Conservation (phyloP, 345 rosid species). For the Bruguiera gymnorhiza region DNA sequence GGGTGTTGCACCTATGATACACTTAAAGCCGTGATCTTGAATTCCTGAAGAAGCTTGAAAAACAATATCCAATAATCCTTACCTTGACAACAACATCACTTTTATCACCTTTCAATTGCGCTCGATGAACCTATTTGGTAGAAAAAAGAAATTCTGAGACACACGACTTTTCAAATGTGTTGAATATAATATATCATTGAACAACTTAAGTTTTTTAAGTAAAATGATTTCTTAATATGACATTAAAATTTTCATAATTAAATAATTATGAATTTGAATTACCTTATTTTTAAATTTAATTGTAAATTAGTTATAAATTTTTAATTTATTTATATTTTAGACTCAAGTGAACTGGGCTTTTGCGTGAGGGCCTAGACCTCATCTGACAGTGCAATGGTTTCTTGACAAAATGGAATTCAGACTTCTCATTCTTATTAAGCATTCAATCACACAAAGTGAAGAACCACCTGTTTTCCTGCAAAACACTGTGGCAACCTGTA, state of each 20-base stretch:
- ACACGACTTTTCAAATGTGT: not conserved
- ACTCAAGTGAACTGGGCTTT: no score
- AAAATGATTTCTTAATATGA: no score
- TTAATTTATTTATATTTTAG: no score
- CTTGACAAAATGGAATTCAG: not conserved
- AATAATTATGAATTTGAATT: no score
- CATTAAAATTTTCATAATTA: no score
- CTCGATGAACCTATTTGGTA: slow-evolving; percentile 68
- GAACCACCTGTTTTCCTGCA: not conserved
- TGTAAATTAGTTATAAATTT: no score
- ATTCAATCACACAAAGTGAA: not conserved
- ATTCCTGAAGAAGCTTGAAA: slow-evolving; percentile 11
- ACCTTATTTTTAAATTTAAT: no score
- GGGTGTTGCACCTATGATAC: slow-evolving; percentile 90
- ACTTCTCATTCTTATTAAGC: not conserved
- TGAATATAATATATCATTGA: no score
- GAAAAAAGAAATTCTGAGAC: slow-evolving; percentile 5
- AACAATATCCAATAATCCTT: slow-evolving; percentile 24
- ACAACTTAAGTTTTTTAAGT: no score
- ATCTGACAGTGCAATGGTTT: no score
- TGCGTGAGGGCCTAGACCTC: no score
- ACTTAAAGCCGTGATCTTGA: slow-evolving; percentile 20
- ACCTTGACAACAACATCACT: slow-evolving; percentile 88
- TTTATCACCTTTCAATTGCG: slow-evolving; percentile 69
- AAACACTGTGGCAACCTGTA: not conserved